These are phyloP conservation scores for Umbelopsis sp. DNA, from an alignment of 192 early-diverging fungal genomes.

Conservation along the genomic window DNA sequence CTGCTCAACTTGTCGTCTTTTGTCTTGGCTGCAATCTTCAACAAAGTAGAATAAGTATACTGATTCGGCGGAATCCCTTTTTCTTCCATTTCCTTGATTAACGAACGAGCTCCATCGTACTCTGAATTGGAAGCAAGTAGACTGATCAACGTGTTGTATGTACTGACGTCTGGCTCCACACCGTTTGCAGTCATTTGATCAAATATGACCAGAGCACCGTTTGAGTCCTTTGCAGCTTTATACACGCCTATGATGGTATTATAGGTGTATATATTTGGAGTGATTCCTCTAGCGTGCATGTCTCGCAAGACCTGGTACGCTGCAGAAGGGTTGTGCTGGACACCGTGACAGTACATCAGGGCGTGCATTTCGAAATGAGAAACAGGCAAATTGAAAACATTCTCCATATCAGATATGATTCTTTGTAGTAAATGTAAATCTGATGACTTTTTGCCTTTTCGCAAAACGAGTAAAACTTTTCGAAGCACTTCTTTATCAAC, in stretches of 20 bases:
- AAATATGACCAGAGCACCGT: constrained; percentile 7
- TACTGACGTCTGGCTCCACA: constrained; percentile 22
- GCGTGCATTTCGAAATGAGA: constrained; percentile 32
- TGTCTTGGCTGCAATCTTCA: constrained; percentile 26
- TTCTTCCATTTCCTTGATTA: constrained; percentile 22
- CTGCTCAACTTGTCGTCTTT: constrained; percentile 15
- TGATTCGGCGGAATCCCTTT: constrained; percentile 23
- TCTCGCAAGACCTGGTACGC: constrained; percentile 29
- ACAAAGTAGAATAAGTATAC: constrained; percentile 29
- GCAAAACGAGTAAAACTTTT: constrained; percentile 7
- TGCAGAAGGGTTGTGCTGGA: constrained; percentile 24
- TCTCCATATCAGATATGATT: constrained; percentile 25
- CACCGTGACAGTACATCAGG: constrained; percentile 27
- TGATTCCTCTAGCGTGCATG: constrained; percentile 26
- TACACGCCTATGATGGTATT: constrained; percentile 38
- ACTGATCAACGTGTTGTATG: constrained; percentile 31
- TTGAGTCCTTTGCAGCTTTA: constrained; percentile 15
- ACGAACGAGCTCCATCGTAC: not conserved
- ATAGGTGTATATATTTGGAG: constrained; percentile 38
- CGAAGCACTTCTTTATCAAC: constrained; percentile 1
- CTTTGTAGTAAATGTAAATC: constrained; percentile 25
- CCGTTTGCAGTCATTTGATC: constrained; percentile 24
- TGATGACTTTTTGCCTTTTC: constrained; percentile 13
- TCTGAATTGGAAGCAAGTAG: constrained; percentile 2
- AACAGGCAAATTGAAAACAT: constrained; percentile 6